Base-by-base conservation (phyloP, 345 rosid genomes). In the Aquilaria sinensis region DNA sequence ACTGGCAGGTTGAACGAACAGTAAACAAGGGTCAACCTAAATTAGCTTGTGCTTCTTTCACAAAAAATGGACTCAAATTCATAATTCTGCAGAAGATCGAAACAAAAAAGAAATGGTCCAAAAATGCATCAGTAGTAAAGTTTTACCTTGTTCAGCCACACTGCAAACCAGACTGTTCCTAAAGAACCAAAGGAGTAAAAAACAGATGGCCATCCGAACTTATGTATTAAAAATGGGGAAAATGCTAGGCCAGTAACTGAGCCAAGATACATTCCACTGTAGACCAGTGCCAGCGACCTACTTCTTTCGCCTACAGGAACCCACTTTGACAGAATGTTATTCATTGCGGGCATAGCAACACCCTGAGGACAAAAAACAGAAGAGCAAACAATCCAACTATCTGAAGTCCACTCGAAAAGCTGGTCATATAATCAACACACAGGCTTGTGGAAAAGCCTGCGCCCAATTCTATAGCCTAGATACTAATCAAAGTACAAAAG, bases 261-360 rank as follows among this genome's bases (percentile, higher is more conserved):
- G 73, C 98, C 96, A 56, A 92, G 86, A 66, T 89, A 89, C 97
- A 92, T 89, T 70, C 97, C 98, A 53, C 98, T 89, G 69, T 89
- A 92, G 33, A 92, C 97, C 63, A 92, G 76, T 10, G 97, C 97
- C 9, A 89, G 78, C 1, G 98, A 89, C 75, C 98, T 78, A 61
- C 97, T 92, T 78, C 98, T 92, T 76, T 89, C 98, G 56, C 85
- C 79, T 57, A 92, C 82, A 45, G 97, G 96, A 59, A 93, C 91
- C 98, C 97, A 93, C 59, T 87, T 93, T 2, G 98, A 87, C 54
- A 93, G 56, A 66, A 93, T 89, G 68, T 90, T 93, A 64, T 89
- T 93, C 98, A 93, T 93, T 53, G 98, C 98, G 67, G 98, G 97
- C 98, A 93, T 86, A 53, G 98, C 97, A 80, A 93, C 97, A 75